Conservation (phyloP, 2,329 filamentous ascomycete species). For the Stenocarpella maydis region DNA sequence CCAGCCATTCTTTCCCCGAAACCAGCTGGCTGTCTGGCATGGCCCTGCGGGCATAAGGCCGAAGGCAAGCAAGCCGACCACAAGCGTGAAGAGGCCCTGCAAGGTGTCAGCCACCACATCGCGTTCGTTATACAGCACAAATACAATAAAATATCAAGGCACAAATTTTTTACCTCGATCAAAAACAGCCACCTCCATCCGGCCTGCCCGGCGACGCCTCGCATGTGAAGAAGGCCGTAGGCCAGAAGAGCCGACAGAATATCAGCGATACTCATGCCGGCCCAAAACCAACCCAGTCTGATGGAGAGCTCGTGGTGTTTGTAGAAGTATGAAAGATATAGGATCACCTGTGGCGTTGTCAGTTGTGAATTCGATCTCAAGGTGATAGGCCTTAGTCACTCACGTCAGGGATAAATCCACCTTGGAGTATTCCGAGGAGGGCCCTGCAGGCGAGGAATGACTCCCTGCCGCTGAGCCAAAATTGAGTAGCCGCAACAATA, state of each 20-base stretch:
- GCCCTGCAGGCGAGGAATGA: constrained; percentile 51
- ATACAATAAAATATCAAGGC: constrained; percentile 46
- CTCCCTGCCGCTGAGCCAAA: constrained; percentile 48
- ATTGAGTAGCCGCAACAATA: constrained; percentile 59
- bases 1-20: constrained; percentile 64
- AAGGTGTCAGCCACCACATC: constrained; percentile 20
- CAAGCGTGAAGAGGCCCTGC: constrained; percentile 51
- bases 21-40: constrained; percentile 61
- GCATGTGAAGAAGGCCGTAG: constrained; percentile 51
- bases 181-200: constrained; percentile 63
- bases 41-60: constrained; percentile 63
- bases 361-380: not conserved
- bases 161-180: constrained; percentile 54
- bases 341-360: constrained; percentile 41
- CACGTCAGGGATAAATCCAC: constrained; percentile 56
- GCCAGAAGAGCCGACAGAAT: constrained; percentile 50
- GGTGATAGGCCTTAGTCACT: constrained; percentile 20
- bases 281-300: constrained; percentile 52
- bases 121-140: not conserved
- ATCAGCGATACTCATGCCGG: constrained; percentile 50
- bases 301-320: constrained; percentile 51
- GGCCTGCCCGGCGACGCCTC: constrained; percentile 46
- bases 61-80: constrained; percentile 61
- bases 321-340: constrained; percentile 56
- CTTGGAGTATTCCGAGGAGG: constrained; percentile 53